Conservation (phyloP, 2,329 filamentous ascomycete genomes). For the Botryotinia narcissicola region DNA sequence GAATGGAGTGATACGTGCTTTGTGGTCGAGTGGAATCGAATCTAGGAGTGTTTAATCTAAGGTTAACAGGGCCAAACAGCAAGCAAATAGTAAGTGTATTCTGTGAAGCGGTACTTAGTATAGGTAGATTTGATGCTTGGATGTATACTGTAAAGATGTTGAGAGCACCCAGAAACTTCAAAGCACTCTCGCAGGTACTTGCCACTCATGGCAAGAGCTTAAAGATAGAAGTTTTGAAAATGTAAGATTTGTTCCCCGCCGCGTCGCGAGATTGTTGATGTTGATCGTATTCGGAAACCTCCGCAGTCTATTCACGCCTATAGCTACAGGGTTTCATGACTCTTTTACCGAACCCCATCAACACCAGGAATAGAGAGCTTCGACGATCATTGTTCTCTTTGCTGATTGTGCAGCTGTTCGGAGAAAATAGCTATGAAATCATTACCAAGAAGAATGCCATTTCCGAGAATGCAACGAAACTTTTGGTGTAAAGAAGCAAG, state of each 20-base stretch:
- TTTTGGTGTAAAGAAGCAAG: neutral
- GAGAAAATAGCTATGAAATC: neutral
- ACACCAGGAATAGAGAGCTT: neutral
- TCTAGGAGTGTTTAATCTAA: neutral
- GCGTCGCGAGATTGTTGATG: neutral
- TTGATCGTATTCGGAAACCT: neutral
- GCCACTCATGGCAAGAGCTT: neutral
- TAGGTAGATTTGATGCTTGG: neutral
- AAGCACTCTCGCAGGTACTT: neutral
- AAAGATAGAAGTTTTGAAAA: neutral
- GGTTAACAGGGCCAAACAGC: neutral
- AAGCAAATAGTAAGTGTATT: neutral
- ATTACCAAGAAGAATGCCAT: neutral
- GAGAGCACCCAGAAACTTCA: neutral
- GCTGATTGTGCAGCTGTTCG: neutral
- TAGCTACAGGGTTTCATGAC: neutral
- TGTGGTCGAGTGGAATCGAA: neutral
- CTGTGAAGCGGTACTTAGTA: neutral
- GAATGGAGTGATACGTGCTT: neutral
- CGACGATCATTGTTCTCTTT: neutral
- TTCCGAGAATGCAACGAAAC: neutral
- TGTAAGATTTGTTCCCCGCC: neutral
- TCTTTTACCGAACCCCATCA: neutral
- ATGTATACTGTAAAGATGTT: neutral
- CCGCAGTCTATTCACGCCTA: neutral